phyloP scores from a whole-genome alignment of 1,284 basidiomycete species.

The Paramarasmius palmivorus region DNA sequence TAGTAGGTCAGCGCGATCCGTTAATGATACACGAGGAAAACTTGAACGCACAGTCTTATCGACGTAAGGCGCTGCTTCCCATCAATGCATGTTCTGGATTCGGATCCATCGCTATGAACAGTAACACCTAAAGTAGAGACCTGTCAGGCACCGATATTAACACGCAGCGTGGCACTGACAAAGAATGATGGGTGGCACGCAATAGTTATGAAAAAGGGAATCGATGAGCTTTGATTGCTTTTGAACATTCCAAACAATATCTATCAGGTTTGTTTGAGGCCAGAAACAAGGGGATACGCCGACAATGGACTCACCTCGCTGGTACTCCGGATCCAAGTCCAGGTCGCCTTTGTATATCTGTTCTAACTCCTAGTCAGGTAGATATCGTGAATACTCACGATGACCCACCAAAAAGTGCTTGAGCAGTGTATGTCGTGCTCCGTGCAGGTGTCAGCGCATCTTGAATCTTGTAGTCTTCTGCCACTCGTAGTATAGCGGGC shows the following conservation, averaged over 20 bases:
- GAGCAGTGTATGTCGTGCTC: no score
- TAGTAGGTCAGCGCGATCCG: neutral
- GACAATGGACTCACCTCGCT: no score
- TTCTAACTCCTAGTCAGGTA: no score
- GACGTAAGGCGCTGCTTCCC: conserved; percentile 78
- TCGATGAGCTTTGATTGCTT: conserved; percentile 26
- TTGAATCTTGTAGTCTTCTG: no score
- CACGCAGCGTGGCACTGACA: conserved; percentile 34
- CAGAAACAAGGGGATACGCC: no score
- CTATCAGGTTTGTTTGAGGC: conserved; percentile 4
- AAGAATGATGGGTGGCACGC: conserved; percentile 75
- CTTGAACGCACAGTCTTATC: conserved; percentile 30
- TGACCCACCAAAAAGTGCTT: no score
- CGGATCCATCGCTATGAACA: conserved; percentile 55
- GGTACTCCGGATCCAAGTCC: no score
- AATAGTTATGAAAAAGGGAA: conserved; percentile 33
- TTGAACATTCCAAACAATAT: conserved; percentile 26
- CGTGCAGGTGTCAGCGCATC: no score
- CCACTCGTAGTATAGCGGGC: no score
- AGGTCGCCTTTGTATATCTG: no score
- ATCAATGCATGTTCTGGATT: conserved; percentile 70
- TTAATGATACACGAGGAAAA: neutral
- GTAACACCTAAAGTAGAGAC: conserved; percentile 40
- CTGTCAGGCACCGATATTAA: neutral
- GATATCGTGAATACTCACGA: no score